Base-by-base conservation (phyloP, 805 yeast species). In the Scheffersomyces coipomensis region DNA sequence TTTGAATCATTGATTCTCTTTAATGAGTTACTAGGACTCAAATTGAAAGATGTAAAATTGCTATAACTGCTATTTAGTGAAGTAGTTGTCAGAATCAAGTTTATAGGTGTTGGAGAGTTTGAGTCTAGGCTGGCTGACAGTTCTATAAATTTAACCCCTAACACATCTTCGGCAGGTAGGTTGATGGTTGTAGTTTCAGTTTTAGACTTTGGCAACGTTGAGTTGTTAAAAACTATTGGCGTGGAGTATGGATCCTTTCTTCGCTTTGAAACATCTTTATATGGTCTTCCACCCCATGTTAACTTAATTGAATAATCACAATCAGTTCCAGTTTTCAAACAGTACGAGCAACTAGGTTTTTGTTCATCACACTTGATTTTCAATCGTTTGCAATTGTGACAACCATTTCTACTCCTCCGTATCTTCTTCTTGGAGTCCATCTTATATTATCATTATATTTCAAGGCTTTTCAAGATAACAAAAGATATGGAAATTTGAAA, bases 221-320 rank as follows among this genome's bases (percentile, higher is more conserved):
- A 5, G 11, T 19, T 19, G 4, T 30, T 13, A 19, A 30, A 30
- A 5, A 9, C 11, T 7, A 19, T 17, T 9, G 12, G 23, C 6
- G 23, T 19, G 16, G 15, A 30, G 7, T 30, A 19, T 6, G 33
- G 23, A 19, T 30, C 19, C 19, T 21, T 26, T 30, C 22, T 34
- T 27, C 4, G 19, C 25, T 34, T 19, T 9, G 33, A 29, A 13
- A 19, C 33, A 33, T 66, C 64, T 47, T 77, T 76, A 53, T 68
- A 76, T 0, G 87, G 87, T 35, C 89, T 59, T 0, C 90, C 90
- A 15, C 88, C 89, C 91, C 91, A 85, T 0, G 79, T 74, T 23
- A 85, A 62, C 44, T 72, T 76, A 8, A 85, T 49, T 3, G 81
- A 65, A 48, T 85, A 85, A 51, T 83, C 89, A 58, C 93, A 85